Conservation (phyloP, 129 eudicot genomes). For the Pseudognaphalium luteoalbum region DNA sequence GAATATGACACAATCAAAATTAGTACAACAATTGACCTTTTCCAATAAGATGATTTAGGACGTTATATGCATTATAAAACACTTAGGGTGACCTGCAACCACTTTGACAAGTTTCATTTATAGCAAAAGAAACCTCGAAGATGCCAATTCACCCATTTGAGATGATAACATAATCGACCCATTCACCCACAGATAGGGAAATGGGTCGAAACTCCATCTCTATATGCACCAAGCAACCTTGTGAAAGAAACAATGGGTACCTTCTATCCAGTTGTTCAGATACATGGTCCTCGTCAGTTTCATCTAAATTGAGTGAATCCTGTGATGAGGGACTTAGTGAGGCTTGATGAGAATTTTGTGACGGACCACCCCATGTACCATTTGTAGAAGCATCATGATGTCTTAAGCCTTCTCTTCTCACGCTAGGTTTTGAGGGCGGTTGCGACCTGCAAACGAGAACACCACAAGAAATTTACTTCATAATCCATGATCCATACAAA, state of each 20-base stretch:
- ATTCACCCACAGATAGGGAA: not conserved
- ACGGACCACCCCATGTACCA: conserved; percentile 59
- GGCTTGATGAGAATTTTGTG: conserved; percentile 41
- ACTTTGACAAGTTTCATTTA: not conserved
- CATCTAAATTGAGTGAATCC: conserved; percentile 50
- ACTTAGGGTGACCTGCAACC: not conserved
- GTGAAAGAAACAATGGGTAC: conserved; percentile 33
- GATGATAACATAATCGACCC: not conserved
- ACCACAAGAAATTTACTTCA: not conserved
- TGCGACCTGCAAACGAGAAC: conserved; percentile 44
- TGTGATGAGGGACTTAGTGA: conserved; percentile 51
- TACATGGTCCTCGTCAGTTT: conserved; percentile 53
- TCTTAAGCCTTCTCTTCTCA: conserved; percentile 57
- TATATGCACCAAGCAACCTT: not conserved
- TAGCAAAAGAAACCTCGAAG: not conserved
- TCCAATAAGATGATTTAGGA: no score
- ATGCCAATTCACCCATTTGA: not conserved
- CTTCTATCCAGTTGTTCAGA: conserved; percentile 71
- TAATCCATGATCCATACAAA: not conserved
- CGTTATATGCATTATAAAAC: not conserved
- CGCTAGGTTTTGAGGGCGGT: conserved; percentile 54
- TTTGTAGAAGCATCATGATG: conserved; percentile 44
- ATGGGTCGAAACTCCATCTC: conserved; percentile 8
- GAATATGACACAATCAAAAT: no score
- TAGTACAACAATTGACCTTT: no score